These are phyloP conservation scores for Auxenochlorella pyrenoidosa DNA, from an alignment of 139 green algal genomes.

Conservation along the genomic window DNA sequence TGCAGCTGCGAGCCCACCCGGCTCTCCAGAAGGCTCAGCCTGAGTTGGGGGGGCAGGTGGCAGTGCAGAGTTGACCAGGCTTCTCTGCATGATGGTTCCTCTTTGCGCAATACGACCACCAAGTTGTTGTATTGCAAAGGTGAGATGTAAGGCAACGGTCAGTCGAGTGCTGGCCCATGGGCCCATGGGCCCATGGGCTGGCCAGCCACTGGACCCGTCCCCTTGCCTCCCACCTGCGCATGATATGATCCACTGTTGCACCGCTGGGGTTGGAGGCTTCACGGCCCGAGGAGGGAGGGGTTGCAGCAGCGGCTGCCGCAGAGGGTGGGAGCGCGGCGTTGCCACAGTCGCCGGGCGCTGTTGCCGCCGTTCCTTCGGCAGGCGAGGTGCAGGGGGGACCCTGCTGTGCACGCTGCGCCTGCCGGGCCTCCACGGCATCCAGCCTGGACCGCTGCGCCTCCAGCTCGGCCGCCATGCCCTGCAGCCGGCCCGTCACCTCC, in stretches of 20 bases:
- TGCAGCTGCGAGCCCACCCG: conserved; percentile 5
- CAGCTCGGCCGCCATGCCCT: conserved; percentile 14
- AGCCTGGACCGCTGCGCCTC: conserved; percentile 2
- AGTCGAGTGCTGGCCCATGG: too few species aligned
- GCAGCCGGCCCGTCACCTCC: background rate
- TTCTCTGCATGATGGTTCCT: too few species aligned
- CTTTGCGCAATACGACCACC: too few species aligned
- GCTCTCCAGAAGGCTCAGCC: conserved; percentile 18
- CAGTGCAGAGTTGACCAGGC: background rate
- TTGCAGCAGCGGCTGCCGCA: background rate
- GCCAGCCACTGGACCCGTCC: too few species aligned
- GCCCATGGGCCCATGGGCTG: too few species aligned
- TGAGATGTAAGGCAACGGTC: too few species aligned
- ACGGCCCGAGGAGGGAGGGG: background rate
- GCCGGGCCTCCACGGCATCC: background rate
- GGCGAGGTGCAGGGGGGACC: background rate
- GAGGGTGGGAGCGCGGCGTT: background rate
- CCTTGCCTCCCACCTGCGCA: background rate
- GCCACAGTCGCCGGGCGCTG: too few species aligned
- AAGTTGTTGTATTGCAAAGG: too few species aligned
- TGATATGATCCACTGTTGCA: background rate
- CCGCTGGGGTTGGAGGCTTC: too few species aligned
- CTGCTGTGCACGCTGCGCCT: background rate
- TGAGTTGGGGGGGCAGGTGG: background rate
- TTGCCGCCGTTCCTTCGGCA: too few species aligned